Evolutionary conservation across 2,329 filamentous ascomycete genomes (phyloP).

Genomic region (Colletotrichum ledebouriae): DNA sequence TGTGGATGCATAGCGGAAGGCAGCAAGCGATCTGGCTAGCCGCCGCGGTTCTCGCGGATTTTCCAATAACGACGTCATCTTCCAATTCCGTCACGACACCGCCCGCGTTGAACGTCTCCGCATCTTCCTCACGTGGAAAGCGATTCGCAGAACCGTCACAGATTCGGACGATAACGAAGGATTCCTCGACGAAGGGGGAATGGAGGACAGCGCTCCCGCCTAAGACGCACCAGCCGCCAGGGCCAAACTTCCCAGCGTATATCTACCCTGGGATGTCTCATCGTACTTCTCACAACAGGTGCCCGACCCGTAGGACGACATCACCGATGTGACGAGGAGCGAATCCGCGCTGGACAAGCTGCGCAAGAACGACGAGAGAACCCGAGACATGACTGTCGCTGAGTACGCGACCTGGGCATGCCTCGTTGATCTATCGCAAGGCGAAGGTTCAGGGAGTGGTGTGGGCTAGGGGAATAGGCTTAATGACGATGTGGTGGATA

Average conservation of each 20-base stretch:
- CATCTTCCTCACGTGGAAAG: slow-evolving; percentile 46
- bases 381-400: slow-evolving; percentile 42
- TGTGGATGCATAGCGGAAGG: slow-evolving; percentile 35
- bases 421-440: slow-evolving; percentile 45
- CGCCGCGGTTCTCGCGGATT: slow-evolving; percentile 44
- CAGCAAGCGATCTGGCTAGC: slow-evolving; percentile 42
- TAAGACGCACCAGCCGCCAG: slow-evolving; percentile 11
- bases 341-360: slow-evolving; percentile 41
- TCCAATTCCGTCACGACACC: slow-evolving; percentile 45
- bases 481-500: slow-evolving; percentile 44
- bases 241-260: slow-evolving; percentile 28
- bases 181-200: slow-evolving; percentile 36
- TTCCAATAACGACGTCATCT: slow-evolving; percentile 45
- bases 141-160: slow-evolving; percentile 44
- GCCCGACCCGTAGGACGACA: slow-evolving; percentile 30
- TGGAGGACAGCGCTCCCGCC: neutral
- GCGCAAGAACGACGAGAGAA: slow-evolving; percentile 40
- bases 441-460: slow-evolving; percentile 44
- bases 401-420: slow-evolving; percentile 45
- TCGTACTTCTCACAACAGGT: slow-evolving; percentile 40
- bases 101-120: slow-evolving; percentile 44
- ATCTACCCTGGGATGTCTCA: slow-evolving; percentile 38
- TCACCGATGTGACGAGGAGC: slow-evolving; percentile 19
- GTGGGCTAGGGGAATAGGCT: slow-evolving; percentile 40
- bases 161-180: slow-evolving; percentile 42